These are phyloP conservation scores for Botryosphaeria agaves DNA, from an alignment of 2,329 filamentous ascomycete species.

Conservation along the genomic window DNA sequence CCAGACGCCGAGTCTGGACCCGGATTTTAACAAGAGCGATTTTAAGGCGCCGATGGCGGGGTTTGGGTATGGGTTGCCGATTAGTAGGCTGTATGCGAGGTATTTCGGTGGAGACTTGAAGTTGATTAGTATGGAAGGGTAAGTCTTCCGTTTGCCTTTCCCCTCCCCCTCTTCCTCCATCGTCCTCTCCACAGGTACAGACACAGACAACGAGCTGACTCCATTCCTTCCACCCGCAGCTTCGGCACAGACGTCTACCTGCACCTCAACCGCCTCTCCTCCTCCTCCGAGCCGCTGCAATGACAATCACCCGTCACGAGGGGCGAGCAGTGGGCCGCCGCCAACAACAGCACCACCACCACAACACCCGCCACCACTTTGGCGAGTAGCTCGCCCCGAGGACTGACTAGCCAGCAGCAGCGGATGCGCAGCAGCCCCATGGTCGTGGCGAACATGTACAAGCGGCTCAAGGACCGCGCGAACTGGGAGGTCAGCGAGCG, in stretches of 20 bases:
- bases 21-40: conserved; percentile 96
- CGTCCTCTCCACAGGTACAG: background rate
- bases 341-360: conserved; percentile 9
- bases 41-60: conserved; percentile 99
- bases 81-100: conserved; percentile 80
- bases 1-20: conserved; percentile 82
- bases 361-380: background rate
- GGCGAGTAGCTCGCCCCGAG: conserved; percentile 28
- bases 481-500: conserved; percentile 59
- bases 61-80: conserved; percentile 94
- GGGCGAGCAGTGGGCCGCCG: conserved; percentile 36
- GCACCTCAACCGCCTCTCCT: conserved; percentile 87
- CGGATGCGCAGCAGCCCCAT: conserved; percentile 27
- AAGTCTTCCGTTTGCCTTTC: conserved; percentile 24
- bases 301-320: conserved; percentile 82
- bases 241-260: conserved; percentile 95
- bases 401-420: conserved; percentile 31
- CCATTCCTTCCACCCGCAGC: conserved; percentile 31
- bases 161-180: background rate
- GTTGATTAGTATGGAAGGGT: conserved; percentile 99
- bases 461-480: conserved; percentile 52
- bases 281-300: conserved; percentile 90
- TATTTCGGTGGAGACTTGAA: conserved; percentile 98
- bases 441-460: conserved; percentile 28
- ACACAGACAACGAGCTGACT: background rate